Base-by-base conservation (phyloP, 495 filamentous ascomycete genomes). In the Tuber brumale region DNA sequence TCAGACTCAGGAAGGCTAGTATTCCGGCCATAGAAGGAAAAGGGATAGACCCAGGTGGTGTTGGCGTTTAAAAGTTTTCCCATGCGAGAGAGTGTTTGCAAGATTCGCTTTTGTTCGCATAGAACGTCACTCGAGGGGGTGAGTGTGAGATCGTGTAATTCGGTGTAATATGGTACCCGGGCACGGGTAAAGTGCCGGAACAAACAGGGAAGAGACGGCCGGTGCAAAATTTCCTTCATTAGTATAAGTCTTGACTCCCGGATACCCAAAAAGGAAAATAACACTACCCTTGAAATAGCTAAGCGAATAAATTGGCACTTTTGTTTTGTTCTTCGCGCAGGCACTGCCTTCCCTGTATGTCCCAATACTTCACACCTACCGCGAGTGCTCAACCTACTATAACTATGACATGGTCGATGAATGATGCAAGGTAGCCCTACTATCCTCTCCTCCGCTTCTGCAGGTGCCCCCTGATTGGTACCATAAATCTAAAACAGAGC, bases 1-100 rank as follows among this genome's bases (percentile, higher is more conserved):
- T 82, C 19, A 70, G 61, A 44, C 48, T 72, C 4, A 69, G 57
- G 73, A 46, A 16, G 3, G 70, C 41, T 42, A 44, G 74, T 37
- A 72, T 75, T n/a, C 39, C 4, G 35, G 72, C n/a, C 31, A 19
- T 31, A 14, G 37, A n/a, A 69, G 66, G 39, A 31, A 31, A 66
- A 31, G 57, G 57, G 57, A 12, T 18, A 66, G 57, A 66, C n/a
- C n/a, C 10, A 31, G 10, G 51, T n/a, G n/a, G n/a, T 66, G 57
- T 31, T 66, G 57, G 27, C n/a, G 57, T 66, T 14, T 66, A 66
- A 31, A 3, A 1, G 0, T 66, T 66, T 66, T 10, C 57, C 27
- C 37, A 39, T 31, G 31, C n/a, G 7, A 18, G 57, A 66, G 4
- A 66, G 27, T 66, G 57, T 6, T 66, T 18, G 10, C 57, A 31